phyloP scores from a whole-genome alignment of 2,329 filamentous ascomycete species.

The Pseudogymnoascus sp. region DNA sequence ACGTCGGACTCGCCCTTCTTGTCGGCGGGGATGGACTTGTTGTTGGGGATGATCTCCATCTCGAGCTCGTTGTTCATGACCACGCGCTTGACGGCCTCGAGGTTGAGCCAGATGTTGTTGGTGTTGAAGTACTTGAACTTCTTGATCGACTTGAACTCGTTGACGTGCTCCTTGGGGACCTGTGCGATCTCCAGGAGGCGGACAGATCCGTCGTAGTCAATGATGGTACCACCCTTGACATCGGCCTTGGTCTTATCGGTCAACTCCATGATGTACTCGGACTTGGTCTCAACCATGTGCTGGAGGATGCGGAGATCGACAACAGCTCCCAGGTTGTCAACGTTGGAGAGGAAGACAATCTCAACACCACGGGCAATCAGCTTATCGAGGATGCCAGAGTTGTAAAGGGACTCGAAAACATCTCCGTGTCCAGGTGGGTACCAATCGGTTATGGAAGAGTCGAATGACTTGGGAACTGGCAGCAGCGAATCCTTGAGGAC shows the following conservation, averaged over 20 bases:
- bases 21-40: constrained; percentile 95
- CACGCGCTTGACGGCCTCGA: constrained; percentile 94
- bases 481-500: constrained; percentile 97
- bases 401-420: constrained; percentile 99
- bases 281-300: constrained; percentile 96
- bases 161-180: constrained; percentile 98
- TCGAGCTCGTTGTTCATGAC: constrained; percentile 97
- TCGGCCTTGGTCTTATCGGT: constrained; percentile 99
- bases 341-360: constrained; percentile 98
- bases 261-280: constrained; percentile 99
- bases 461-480: constrained; percentile 80
- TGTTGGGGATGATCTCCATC: constrained; percentile 99
- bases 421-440: constrained; percentile 99
- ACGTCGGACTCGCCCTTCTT: constrained; percentile 99
- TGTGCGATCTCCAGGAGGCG: constrained; percentile 97
- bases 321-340: constrained; percentile 95
- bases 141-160: constrained; percentile 99
- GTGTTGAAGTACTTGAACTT: constrained; percentile 99
- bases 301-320: constrained; percentile 97
- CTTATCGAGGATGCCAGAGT: constrained; percentile 96
- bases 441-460: constrained; percentile 91
- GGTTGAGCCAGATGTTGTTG: constrained; percentile 99
- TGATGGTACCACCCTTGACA: constrained; percentile 99
- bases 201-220: constrained; percentile 95
- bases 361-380: constrained; percentile 92